Evolutionary conservation across 768 basidiomycete genomes (phyloP).

Genomic region (Phanerodontia chrysosporium): DNA sequence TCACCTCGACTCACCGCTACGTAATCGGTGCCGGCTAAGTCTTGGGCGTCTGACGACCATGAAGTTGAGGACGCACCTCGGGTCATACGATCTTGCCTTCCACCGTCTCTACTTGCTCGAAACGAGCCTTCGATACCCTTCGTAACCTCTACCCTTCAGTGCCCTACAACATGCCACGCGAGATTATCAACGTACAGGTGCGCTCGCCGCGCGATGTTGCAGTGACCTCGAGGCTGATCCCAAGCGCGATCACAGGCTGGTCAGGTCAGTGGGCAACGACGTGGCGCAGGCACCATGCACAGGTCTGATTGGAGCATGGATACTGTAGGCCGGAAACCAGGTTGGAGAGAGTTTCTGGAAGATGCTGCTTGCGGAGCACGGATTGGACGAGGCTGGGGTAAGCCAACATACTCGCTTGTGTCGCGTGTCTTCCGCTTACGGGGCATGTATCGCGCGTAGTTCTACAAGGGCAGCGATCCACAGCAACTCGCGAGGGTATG

Average conservation of each 20-base stretch:
- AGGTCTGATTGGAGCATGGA: constrained; percentile 4
- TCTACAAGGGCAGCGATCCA: constrained; percentile 69
- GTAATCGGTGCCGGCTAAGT: background rate
- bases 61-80: background rate
- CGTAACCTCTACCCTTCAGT: background rate
- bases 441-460: constrained; percentile 30
- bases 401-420: constrained; percentile 1
- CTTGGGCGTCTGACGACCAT: background rate
- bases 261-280: constrained; percentile 50
- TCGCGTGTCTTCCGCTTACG: constrained; percentile 1
- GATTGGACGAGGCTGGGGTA: constrained; percentile 70
- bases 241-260: constrained; percentile 47
- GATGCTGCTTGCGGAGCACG: constrained; percentile 83
- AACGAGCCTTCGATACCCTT: background rate
- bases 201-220: background rate
- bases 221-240: background rate
- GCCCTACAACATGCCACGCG: constrained; percentile 52
- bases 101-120: background rate
- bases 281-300: background rate
- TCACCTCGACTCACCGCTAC: background rate
- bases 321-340: constrained; percentile 62
- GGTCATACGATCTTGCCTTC: no score
- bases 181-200: constrained; percentile 81
- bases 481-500: constrained; percentile 70
- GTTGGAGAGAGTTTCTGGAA: constrained; percentile 89